Conservation (phyloP, 139 green algal genomes). For the Monoraphidium neglectum region DNA sequence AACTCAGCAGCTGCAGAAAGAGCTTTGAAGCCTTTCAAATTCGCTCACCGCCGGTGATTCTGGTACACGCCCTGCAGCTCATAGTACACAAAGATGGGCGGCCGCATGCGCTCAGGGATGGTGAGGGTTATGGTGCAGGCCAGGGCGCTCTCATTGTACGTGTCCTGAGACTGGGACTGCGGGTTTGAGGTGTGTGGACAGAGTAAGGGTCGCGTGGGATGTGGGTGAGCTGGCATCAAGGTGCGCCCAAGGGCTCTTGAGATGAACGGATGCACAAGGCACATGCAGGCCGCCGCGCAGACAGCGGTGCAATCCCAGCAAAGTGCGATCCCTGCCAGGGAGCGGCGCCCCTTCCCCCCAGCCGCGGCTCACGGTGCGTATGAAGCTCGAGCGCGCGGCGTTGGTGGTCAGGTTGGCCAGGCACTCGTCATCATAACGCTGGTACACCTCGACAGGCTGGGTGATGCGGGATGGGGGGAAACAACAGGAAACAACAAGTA, state of each 20-base stretch:
- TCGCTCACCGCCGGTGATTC: slow-evolving; percentile 85
- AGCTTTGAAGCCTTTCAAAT: too few relatives aligned
- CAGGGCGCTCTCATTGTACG: slow-evolving; percentile 19
- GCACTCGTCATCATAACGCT: slow-evolving; percentile 68
- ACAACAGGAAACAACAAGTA: too few relatives aligned
- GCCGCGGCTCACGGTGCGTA: neutral
- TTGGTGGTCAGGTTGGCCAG: neutral
- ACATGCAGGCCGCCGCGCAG: too few relatives aligned
- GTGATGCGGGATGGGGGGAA: too few relatives aligned
- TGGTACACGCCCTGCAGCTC: slow-evolving; percentile 90
- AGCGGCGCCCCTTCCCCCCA: neutral
- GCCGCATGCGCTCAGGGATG: slow-evolving; percentile 51
- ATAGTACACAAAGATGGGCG: slow-evolving; percentile 91
- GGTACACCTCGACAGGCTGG: slow-evolving; percentile 49
- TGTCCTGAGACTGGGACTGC: slow-evolving; percentile 27
- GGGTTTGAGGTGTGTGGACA: too few relatives aligned
- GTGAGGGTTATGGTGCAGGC: slow-evolving; percentile 52
- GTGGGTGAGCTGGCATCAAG: too few relatives aligned
- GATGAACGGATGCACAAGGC: too few relatives aligned
- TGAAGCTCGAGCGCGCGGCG: neutral
- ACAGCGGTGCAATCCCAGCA: too few relatives aligned
- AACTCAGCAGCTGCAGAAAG: too few relatives aligned
- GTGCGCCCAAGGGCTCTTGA: too few relatives aligned
- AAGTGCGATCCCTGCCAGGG: too few relatives aligned
- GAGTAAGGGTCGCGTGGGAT: too few relatives aligned